Percentiles rank a stretch among this genome's conserved stretches.
phyloP scores from a whole-genome alignment of 2,329 filamentous ascomycete species.

The Colletotrichum sp. region DNA sequence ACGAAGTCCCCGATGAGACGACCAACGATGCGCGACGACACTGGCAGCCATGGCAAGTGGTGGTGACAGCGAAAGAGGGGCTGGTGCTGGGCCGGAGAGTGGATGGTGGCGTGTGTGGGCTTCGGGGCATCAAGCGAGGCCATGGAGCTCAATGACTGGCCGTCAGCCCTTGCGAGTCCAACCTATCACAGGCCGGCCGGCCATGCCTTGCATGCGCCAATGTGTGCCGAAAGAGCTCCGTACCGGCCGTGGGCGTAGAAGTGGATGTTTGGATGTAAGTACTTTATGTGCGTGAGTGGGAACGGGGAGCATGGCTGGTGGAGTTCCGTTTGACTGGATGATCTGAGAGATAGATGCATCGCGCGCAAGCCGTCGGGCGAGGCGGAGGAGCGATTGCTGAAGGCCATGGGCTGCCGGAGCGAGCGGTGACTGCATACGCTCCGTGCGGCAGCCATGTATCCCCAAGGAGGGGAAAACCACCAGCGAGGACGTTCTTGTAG shows the following conservation, averaged over 20 bases:
- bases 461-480: neutral
- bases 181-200: neutral
- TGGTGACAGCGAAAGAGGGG: neutral
- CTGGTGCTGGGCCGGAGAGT: neutral
- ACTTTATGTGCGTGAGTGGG: constrained; percentile 10
- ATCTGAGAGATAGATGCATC: neutral
- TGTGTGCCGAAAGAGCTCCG: neutral
- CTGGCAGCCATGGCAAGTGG: neutral
- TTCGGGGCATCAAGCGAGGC: neutral
- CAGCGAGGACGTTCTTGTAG: neutral
- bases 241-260: constrained; percentile 3
- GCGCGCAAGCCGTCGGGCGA: neutral
- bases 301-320: constrained; percentile 7
- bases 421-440: neutral
- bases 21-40: neutral
- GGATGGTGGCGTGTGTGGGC: constrained; percentile 12
- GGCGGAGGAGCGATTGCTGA: neutral
- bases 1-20: neutral
- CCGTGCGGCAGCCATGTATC: neutral
- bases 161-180: neutral
- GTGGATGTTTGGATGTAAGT: constrained; percentile 8
- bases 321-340: constrained; percentile 7
- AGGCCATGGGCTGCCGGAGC: neutral
- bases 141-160: constrained; percentile 4
- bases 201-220: constrained; percentile 8